Evolutionary conservation across 352 stramenopile species (phyloP).

Genomic region (Pythium insidiosum): DNA sequence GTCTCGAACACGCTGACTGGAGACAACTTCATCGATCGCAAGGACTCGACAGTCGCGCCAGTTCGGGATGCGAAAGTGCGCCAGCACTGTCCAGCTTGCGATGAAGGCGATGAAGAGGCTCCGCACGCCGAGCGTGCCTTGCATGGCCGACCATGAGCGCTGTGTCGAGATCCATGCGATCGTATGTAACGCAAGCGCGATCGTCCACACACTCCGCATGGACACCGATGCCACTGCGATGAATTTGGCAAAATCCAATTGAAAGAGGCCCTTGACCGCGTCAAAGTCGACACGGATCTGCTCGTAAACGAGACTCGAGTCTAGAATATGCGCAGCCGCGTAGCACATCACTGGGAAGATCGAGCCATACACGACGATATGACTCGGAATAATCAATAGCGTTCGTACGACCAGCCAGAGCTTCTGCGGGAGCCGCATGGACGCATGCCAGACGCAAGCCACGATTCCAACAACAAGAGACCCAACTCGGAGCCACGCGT

Average conservation of each 20-base stretch:
- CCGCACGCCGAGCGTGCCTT: conserved; percentile 14
- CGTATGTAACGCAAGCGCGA: conserved; percentile 17
- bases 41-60: background rate
- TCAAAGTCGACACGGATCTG: conserved; percentile 22
- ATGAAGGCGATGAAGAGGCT: conserved; percentile 29
- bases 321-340: conserved; percentile 25
- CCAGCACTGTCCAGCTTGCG: conserved; percentile 18
- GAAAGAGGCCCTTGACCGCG: conserved; percentile 16
- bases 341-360: conserved; percentile 34
- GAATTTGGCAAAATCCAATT: conserved; percentile 17
- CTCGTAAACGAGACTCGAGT: conserved; percentile 27
- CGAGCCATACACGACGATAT: conserved; percentile 37
- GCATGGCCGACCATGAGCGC: conserved; percentile 1
- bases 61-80: conserved; percentile 1
- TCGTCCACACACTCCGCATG: conserved; percentile 32
- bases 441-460: too few relatives aligned
- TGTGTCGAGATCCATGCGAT: background rate
- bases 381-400: conserved; percentile 26
- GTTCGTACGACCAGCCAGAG: too few relatives aligned
- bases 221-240: conserved; percentile 18
- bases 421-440: too few relatives aligned
- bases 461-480: background rate
- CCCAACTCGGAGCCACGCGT: background rate
- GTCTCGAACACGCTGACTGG: background rate
- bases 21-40: background rate